Conservation (phyloP, 2,329 filamentous ascomycete species). For the Daldinia sp. region DNA sequence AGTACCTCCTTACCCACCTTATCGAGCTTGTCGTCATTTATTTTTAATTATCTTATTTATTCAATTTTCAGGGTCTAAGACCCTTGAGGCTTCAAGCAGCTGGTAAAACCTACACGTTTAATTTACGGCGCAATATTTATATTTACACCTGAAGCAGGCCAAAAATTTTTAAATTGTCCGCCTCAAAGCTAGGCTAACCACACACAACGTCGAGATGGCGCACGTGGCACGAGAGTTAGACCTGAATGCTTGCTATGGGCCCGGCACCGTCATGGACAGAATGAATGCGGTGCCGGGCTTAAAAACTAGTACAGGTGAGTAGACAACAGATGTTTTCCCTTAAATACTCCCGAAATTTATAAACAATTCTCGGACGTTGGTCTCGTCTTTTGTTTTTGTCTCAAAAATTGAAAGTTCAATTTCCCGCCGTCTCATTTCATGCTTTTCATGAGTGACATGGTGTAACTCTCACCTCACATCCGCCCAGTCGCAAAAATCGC, state of each 20-base stretch:
- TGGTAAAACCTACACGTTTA: conserved; percentile 46
- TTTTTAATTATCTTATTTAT: conserved; percentile 13
- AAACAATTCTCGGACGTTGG: neutral
- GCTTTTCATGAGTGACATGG: conserved; percentile 35
- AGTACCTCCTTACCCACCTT: conserved; percentile 17
- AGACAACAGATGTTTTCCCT: conserved; percentile 27
- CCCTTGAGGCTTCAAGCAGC: conserved; percentile 42
- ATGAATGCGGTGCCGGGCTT: conserved; percentile 68
- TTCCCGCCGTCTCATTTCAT: conserved; percentile 38
- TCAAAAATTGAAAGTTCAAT: conserved; percentile 37
- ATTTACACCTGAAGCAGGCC: conserved; percentile 25
- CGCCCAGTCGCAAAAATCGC: conserved; percentile 13
- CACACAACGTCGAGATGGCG: conserved; percentile 52
- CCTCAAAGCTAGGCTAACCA: conserved; percentile 44
- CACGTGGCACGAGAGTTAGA: conserved; percentile 54
- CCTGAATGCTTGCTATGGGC: conserved; percentile 51
- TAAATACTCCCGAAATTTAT: conserved; percentile 26
- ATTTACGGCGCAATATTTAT: conserved; percentile 32
- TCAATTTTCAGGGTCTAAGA: conserved; percentile 24
- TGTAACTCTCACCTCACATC: conserved; percentile 37
- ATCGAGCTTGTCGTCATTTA: conserved; percentile 23
- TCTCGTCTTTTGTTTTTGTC: conserved; percentile 7
- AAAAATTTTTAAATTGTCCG: conserved; percentile 32
- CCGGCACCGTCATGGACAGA: conserved; percentile 63
- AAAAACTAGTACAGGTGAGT: conserved; percentile 71